These are phyloP conservation scores for Penicillium coprophilum DNA, from an alignment of 495 filamentous ascomycete genomes.

Conservation along the genomic window DNA sequence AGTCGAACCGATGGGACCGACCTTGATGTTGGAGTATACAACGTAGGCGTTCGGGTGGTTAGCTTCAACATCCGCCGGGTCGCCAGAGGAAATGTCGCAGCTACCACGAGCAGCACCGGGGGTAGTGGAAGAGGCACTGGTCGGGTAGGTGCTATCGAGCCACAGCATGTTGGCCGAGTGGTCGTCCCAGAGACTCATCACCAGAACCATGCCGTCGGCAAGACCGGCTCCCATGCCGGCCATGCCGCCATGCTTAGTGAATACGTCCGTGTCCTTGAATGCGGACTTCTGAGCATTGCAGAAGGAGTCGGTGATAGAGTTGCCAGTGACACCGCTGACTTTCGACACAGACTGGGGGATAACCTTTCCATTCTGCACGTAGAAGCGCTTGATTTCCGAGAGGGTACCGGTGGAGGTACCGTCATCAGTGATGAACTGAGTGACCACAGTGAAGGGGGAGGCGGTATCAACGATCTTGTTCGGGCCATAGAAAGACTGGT, in stretches of 20 bases:
- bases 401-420: conserved; percentile 52
- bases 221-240: conserved; percentile 56
- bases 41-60: conserved; percentile 55
- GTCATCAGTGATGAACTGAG: conserved; percentile 61
- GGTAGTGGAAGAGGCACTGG: conserved; percentile 48
- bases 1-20: conserved; percentile 65
- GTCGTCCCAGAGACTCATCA: conserved; percentile 79
- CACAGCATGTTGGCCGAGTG: conserved; percentile 77
- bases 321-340: conserved; percentile 50
- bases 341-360: conserved; percentile 57
- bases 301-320: conserved; percentile 57
- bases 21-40: conserved; percentile 68
- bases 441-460: conserved; percentile 62
- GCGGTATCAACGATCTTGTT: conserved; percentile 60
- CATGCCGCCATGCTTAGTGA: conserved; percentile 60
- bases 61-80: conserved; percentile 60
- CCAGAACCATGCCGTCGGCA: conserved; percentile 65
- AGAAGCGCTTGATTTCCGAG: conserved; percentile 64
- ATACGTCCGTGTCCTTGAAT: conserved; percentile 61
- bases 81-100: conserved; percentile 62
- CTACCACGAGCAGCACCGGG: conserved; percentile 71
- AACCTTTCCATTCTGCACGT: conserved; percentile 64
- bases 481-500: conserved; percentile 60
- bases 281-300: conserved; percentile 60
- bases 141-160: conserved; percentile 77